Evolutionary conservation across 1,284 basidiomycete genomes (phyloP).

Genomic region (Melampsora americana): DNA sequence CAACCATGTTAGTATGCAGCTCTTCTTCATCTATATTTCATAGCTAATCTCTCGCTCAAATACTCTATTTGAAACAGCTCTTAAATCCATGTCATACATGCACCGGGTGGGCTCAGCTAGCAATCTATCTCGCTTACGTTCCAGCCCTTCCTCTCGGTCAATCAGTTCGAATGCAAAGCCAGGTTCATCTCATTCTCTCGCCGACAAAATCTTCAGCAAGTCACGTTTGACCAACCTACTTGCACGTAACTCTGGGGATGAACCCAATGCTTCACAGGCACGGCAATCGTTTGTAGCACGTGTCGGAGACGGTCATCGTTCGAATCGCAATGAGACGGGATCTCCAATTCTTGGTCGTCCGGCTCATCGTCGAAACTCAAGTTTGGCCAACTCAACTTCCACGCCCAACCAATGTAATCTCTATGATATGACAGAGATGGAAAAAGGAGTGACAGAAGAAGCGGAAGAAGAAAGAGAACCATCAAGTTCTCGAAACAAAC

Average conservation of each 20-base stretch:
- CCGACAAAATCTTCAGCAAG: constrained; percentile 27
- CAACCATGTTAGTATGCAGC: constrained; percentile 16
- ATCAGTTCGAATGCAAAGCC: constrained; percentile 7
- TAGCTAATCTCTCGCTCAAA: constrained; percentile 7
- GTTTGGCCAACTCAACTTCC: background rate
- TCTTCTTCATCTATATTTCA: background rate
- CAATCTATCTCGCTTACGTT: background rate
- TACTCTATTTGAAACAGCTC: background rate
- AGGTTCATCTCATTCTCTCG: constrained; percentile 9
- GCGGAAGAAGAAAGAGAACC: background rate
- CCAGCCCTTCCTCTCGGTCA: background rate
- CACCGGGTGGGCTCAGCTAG: background rate
- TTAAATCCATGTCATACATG: background rate
- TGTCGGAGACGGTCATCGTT: background rate
- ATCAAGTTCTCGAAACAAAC: background rate
- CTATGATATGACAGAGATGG: background rate
- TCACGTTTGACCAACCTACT: constrained; percentile 31
- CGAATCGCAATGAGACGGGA: background rate
- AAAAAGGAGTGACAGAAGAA: background rate
- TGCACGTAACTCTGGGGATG: constrained; percentile 4
- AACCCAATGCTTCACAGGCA: background rate
- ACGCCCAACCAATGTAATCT: background rate
- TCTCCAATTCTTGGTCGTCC: background rate
- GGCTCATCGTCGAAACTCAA: background rate
- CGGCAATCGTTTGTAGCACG: background rate